phyloP scores from a whole-genome alignment of 768 basidiomycete species.

The Pisolithus tinctorius region DNA sequence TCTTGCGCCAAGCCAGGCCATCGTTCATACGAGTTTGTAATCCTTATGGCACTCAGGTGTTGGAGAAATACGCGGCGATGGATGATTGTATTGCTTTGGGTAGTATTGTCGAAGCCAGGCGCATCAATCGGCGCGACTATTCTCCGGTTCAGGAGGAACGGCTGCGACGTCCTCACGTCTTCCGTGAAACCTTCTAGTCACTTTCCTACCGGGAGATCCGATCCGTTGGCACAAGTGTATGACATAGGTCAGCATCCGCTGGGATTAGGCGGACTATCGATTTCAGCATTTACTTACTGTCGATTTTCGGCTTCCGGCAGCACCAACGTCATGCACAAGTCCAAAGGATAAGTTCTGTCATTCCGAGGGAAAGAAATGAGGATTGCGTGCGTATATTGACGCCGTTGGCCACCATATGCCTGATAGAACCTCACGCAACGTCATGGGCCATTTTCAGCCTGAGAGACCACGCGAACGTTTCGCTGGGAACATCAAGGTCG shows the following conservation, averaged over 20 bases:
- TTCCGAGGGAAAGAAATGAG: background rate
- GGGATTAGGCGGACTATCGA: background rate
- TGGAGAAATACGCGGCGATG: conserved; percentile 28
- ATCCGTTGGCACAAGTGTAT: conserved; percentile 36
- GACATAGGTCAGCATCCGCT: background rate
- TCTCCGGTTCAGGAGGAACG: conserved; percentile 35
- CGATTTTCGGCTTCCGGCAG: conserved; percentile 14
- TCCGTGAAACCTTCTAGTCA: conserved; percentile 39
- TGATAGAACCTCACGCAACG: too few species aligned
- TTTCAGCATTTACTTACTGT: conserved; percentile 4
- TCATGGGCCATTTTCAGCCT: background rate
- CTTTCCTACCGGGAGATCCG: conserved; percentile 32
- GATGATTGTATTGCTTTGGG: conserved; percentile 34
- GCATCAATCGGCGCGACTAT: conserved; percentile 43
- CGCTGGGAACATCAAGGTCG: background rate
- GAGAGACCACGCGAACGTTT: background rate
- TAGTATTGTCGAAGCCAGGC: conserved; percentile 47
- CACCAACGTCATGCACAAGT: conserved; percentile 5
- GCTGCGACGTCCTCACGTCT: conserved; percentile 30
- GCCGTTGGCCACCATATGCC: too few species aligned
- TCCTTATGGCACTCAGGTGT: conserved; percentile 1
- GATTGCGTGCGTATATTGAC: background rate
- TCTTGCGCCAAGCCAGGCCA: too few species aligned
- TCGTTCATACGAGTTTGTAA: too few species aligned
- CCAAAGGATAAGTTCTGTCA: background rate